phyloP scores from a whole-genome alignment of 1,139 yeast species.

The Scheffersomyces quercinus region DNA sequence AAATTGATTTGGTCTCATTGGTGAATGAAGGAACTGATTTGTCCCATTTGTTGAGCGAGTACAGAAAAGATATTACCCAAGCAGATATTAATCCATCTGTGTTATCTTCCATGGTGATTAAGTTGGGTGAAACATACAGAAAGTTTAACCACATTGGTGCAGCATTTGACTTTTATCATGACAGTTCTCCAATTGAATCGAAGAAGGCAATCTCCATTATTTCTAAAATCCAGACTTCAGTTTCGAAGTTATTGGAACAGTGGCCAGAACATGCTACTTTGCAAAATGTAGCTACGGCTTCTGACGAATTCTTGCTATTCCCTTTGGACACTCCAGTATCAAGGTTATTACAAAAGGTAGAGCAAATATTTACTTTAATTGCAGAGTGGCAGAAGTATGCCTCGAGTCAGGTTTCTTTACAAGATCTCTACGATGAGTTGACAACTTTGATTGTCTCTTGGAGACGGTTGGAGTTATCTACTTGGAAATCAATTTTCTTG shows the following conservation, averaged over 20 bases:
- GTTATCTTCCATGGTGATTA: conserved; percentile 45
- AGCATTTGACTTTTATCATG: conserved; percentile 66
- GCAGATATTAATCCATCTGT: conserved; percentile 32
- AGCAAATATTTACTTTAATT: conserved; percentile 78
- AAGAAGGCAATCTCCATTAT: conserved; percentile 57
- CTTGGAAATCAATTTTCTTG: conserved; percentile 79
- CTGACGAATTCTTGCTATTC: conserved; percentile 63
- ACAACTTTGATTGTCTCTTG: conserved; percentile 78
- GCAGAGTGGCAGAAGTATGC: conserved; percentile 97
- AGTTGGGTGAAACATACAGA: conserved; percentile 30
- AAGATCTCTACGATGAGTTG: conserved; percentile 53
- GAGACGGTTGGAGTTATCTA: conserved; percentile 82
- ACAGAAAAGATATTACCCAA: conserved; percentile 18
- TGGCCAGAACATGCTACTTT: conserved; percentile 98
- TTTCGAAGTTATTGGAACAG: conserved; percentile 52
- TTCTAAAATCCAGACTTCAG: conserved; percentile 47
- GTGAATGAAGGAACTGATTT: conserved; percentile 46
- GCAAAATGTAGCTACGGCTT: conserved; percentile 63
- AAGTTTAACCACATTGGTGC: conserved; percentile 17
- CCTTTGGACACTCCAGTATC: conserved; percentile 75
- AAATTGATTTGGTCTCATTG: conserved; percentile 25
- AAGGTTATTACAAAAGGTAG: conserved; percentile 75
- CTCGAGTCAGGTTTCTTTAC: conserved; percentile 70
- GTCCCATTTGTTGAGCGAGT: conserved; percentile 20
- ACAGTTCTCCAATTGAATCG: conserved; percentile 62